Percentiles rank a stretch among this genome's conserved stretches.
These are phyloP conservation scores for Gyrodon lividus DNA, from an alignment of 768 basidiomycete species.

Conservation along the genomic window DNA sequence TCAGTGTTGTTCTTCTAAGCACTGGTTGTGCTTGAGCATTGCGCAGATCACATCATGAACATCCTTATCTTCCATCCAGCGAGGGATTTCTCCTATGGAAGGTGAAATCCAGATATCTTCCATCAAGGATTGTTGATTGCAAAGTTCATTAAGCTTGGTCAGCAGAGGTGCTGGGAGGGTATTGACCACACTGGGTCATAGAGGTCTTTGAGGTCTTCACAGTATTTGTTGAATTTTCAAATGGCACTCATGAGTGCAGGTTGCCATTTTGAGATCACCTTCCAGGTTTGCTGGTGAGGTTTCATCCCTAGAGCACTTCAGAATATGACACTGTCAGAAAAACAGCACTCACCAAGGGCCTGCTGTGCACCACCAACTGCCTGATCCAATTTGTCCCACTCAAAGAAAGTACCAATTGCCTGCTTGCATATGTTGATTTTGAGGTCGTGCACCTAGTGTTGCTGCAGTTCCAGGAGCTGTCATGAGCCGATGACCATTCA, in stretches of 20 bases:
- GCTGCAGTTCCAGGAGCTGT: too few species aligned
- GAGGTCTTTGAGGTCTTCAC: constrained; percentile 19
- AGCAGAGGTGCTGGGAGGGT: constrained; percentile 35
- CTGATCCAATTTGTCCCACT: constrained; percentile 27
- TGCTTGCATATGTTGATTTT: constrained; percentile 27
- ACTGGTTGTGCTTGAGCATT: constrained; percentile 27
- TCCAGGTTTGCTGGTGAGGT: constrained; percentile 30
- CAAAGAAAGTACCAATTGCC: constrained; percentile 24
- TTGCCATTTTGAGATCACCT: constrained; percentile 27
- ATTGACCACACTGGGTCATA: constrained; percentile 23
- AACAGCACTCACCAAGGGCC: constrained; percentile 23
- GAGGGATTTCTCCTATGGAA: constrained; percentile 8
- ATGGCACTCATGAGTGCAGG: constrained; percentile 26
- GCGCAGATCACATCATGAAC: constrained; percentile 33
- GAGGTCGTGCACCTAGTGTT: constrained; percentile 15
- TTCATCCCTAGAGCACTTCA: constrained; percentile 22
- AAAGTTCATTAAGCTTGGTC: constrained; percentile 22
- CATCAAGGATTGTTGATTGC: constrained; percentile 24
- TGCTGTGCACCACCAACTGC: constrained; percentile 20
- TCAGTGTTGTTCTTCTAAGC: constrained; percentile 29
- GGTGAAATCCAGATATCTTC: constrained; percentile 37
- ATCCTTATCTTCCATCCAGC: constrained; percentile 35
- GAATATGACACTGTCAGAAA: neutral
- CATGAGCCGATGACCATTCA: too few species aligned
- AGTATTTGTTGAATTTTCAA: constrained; percentile 30